Percentiles rank a stretch among this genome's conserved stretches.
phyloP scores from a whole-genome alignment of 257 asterid genomes.

The Schizonepeta tenuifolia region DNA sequence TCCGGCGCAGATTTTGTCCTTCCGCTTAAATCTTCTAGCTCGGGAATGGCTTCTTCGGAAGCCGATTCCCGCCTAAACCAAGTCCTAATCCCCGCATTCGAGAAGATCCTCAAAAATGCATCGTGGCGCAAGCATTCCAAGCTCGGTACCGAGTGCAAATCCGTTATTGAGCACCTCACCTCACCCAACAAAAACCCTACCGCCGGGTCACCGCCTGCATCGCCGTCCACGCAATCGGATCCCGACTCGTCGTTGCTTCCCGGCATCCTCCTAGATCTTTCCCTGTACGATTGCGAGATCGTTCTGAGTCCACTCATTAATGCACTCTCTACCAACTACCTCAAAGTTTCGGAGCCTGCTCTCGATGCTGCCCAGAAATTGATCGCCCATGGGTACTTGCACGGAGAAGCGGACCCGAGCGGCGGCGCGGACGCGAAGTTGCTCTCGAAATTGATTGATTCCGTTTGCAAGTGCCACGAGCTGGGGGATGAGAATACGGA shows the following conservation, averaged over 20 bases:
- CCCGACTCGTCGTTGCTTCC: conserved; percentile 53
- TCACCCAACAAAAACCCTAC: conserved; percentile 56
- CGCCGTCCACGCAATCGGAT: conserved; percentile 59
- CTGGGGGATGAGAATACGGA: conserved; percentile 83
- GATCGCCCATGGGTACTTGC: conserved; percentile 84
- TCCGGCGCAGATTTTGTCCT: conserved; percentile 28
- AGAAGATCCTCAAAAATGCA: conserved; percentile 81
- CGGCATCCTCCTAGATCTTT: conserved; percentile 78
- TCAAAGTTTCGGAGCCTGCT: conserved; percentile 86
- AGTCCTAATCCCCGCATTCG: conserved; percentile 80
- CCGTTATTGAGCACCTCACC: conserved; percentile 71
- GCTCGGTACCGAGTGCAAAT: conserved; percentile 87
- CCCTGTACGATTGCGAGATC: conserved; percentile 74
- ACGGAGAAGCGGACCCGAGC: conserved; percentile 84
- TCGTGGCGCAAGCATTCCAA: conserved; percentile 97
- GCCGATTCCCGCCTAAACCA: conserved; percentile 90
- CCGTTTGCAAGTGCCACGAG: conserved; percentile 89
- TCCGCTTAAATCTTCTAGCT: conserved; percentile 27
- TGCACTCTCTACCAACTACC: conserved; percentile 63
- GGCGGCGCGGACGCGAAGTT: conserved; percentile 76
- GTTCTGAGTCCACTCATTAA: conserved; percentile 76
- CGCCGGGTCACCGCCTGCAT: conserved; percentile 55
- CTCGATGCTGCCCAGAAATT: conserved; percentile 92
- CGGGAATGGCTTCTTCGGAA: conserved; percentile 96
- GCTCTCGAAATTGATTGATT: conserved; percentile 69